Evolutionary conservation across 2,329 filamentous ascomycete species (phyloP), one percentile per base, ranked within the genome.

Genomic region (Ophiostoma populinum): DNA sequence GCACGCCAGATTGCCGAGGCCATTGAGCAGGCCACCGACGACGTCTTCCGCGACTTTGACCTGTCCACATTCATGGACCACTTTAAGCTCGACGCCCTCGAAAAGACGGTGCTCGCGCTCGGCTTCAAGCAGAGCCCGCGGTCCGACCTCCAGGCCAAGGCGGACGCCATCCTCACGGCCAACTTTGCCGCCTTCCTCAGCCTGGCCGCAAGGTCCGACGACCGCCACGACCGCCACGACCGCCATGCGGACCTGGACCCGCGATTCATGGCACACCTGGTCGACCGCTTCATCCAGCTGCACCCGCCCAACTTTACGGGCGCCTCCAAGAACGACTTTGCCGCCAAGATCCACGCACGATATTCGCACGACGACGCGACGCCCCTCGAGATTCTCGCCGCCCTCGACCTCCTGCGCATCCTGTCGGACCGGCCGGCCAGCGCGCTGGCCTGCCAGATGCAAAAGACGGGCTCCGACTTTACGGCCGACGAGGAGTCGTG

Each of bases 11-110:
- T 98, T 51, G 86, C 87, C 41, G 86, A 95, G 54, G 80, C 86
- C 15, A 79, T 98, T 51, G 86, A 94, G 55, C 78, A 75, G 2
- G 81, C 75, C 15, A 87, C 90, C 46, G 85, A 90, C 47, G 87
- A 98, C 47, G 72, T 93, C 41, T 94, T 93, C 54, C 79, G 85
- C 39, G 87, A 95, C 52, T 94, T 98, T 49, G 87, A 98, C 52
- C 68, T 98, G n/a, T 80, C 81, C 3, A 81, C 80, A 2, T 95
- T 98, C 52, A 76, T 95, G 65, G 80, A 92, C 43, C 86, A 95
- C 55, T 98, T 98, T 63, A 85, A 86, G 52, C 67, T 94, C 36
- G 86, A 94, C 57, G 75, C 83, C 8, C 56, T 94, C 31, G 75
- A 85, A 49, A 92, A 92, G 63, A 81, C 82, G 26, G 70, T 92